A percentile compares a stretch with the other conserved stretches of the same genome.
These are phyloP conservation scores for Daldinia sp. DNA, from an alignment of 2,329 filamentous ascomycete species.

Conservation along the genomic window DNA sequence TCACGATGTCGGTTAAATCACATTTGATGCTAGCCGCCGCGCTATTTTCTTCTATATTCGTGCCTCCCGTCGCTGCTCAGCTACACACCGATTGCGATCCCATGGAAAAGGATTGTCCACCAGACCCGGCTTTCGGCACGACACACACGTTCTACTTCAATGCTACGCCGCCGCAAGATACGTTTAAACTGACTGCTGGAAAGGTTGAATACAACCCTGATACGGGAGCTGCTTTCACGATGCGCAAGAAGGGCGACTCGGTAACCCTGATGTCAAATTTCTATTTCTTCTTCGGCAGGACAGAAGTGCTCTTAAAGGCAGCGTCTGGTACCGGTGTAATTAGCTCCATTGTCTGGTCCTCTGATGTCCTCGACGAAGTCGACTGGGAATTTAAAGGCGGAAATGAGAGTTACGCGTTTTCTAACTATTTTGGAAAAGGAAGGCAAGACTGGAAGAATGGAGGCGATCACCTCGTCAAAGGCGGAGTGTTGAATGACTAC, in stretches of 20 bases:
- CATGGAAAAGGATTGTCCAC: conserved; percentile 75
- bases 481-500: conserved; percentile 68
- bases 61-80: conserved; percentile 72
- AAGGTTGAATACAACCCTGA: conserved; percentile 70
- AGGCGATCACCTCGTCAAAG: conserved; percentile 66
- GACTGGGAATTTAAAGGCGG: conserved; percentile 87
- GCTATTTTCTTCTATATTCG: conserved; percentile 57
- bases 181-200: conserved; percentile 79
- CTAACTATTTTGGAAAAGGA: conserved; percentile 86
- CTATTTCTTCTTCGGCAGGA: conserved; percentile 87
- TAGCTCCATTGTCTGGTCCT: conserved; percentile 84
- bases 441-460: conserved; percentile 72
- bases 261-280: conserved; percentile 84
- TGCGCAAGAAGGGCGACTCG: conserved; percentile 77
- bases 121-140: conserved; percentile 77
- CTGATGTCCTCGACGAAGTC: conserved; percentile 86
- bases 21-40: conserved; percentile 51
- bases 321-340: conserved; percentile 81
- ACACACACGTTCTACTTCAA: conserved; percentile 75
- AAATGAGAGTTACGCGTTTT: conserved; percentile 71
- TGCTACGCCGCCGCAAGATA: conserved; percentile 65
- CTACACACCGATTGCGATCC: conserved; percentile 85
- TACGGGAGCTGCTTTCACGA: conserved; percentile 77
- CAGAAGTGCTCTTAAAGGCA: conserved; percentile 83
- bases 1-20: conserved; percentile 37